Evolutionary conservation across 306 rosid genomes (phyloP).

Genomic region (Gastrolobium bilobum): DNA sequence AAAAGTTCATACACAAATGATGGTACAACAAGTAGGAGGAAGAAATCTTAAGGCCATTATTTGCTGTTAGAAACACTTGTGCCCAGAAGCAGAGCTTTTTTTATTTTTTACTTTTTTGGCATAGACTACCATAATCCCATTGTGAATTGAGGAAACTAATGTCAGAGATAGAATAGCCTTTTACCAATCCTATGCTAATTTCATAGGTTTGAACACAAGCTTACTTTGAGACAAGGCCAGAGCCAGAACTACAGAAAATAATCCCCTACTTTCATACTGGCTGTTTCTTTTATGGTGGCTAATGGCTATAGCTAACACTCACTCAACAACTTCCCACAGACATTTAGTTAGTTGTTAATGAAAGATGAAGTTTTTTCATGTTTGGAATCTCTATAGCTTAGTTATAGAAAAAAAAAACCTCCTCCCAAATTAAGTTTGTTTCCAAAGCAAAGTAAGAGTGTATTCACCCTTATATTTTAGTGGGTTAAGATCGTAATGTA

Average conservation of each 20-base stretch:
- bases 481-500: not conserved
- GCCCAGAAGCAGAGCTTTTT: slow-evolving; percentile 22
- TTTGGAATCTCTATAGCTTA: slow-evolving; percentile 17
- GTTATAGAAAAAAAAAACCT: not conserved
- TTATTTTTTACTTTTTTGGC: too few relatives aligned
- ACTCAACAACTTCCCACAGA: slow-evolving; percentile 1
- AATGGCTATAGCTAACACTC: not conserved
- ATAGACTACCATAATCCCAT: slow-evolving; percentile 1
- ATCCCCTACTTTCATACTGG: not conserved
- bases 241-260: not conserved
- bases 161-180: slow-evolving; percentile 24
- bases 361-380: not conserved
- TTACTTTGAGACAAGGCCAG: not conserved
- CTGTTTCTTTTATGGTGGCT: not conserved
- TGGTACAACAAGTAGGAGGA: slow-evolving; percentile 31
- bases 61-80: slow-evolving; percentile 18
- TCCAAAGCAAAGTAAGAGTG: not conserved
- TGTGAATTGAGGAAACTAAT: slow-evolving; percentile 16
- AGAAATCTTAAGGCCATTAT: slow-evolving; percentile 21
- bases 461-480: not conserved
- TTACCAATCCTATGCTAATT: slow-evolving; percentile 13
- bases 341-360: not conserved
- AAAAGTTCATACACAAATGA: slow-evolving; percentile 24
- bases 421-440: not conserved
- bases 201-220: slow-evolving; percentile 27